Base-by-base conservation (phyloP, 805 yeast genomes). In the Ogataea degrootiae region DNA sequence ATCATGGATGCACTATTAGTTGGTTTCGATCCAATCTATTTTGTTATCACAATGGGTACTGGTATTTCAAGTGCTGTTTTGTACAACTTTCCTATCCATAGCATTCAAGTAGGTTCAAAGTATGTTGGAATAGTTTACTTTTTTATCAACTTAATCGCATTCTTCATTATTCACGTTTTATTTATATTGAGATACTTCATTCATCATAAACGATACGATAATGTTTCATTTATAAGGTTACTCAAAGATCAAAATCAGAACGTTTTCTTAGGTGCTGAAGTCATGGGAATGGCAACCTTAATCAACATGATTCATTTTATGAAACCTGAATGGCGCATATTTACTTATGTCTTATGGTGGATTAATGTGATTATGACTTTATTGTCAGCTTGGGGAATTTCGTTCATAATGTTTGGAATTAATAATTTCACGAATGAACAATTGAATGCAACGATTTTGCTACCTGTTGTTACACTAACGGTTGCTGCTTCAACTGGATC, bases 11-110 rank as follows among this genome's bases (percentile, higher is more conserved):
- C 23, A 8, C 33, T 59, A 1, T 51, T 63, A 37, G 42, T 52
- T n/a, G 50, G 55, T 21, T 73, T 73, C 52, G 68, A 70, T 35
- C 86, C 88, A 1, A 71, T 72, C 7, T 83, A 82, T 74, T 88
- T 83, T 66, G 83, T 85, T 23, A 72, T 80, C 42, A 77, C 82
- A n/a, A 90, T 90, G 96, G 96, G 96, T 2, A 76, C 84, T 3
- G 96, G 96, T 1, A 86, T 89, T 37, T 69, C 87, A 1, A 70
- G 87, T 4, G 62, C 77, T 36, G 68, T 87, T 4, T 69, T 90
- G 35, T 76, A 79, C 62, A 62, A 70, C 34, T 89, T 84, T 61
- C 89, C 96, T 0, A 85, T 79, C 58, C 74, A 72, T 2, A 75
- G 82, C 0, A 62, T 67, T 5, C 29, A 51, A 23, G 23, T 39